Base-by-base conservation (phyloP, 148 eudicot species). In the Chenopodium suecicum region DNA sequence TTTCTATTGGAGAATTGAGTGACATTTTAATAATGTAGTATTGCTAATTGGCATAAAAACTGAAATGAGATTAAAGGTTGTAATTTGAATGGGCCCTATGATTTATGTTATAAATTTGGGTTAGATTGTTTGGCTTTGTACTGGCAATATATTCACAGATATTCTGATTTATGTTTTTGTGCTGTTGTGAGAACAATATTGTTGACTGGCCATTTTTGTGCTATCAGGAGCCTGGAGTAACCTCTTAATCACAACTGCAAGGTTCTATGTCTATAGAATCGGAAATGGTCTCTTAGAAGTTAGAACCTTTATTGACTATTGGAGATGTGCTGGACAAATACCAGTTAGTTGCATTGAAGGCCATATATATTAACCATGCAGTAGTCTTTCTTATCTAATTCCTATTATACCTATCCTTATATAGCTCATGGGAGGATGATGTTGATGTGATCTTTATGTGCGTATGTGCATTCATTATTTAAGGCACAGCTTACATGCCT, bases 271-370 rank as follows among this genome's bases (percentile, higher is more conserved):
- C 92, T 56, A 37, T 84, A 20, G 91, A 1, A 31, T 31, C 32
- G 32, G 89, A 70, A 79, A 75, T 78, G 83, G 80, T 84, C 82
- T 76, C 46, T 73, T 89, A 32, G 98, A 97, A 78, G 93, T 73
- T 89, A 32, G 98, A 97, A 78, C 94, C 93, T 77, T 82, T 90
- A 81, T 76, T 94, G 84, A 85, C 96, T 23, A 93, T 97, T 50
- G 95, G 91, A 78, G 98, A 97, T 65, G 99, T 92, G 54, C 78
- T 97, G 89, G 98, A 94, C 62, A 91, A 96, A 85, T 96, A 94
- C 84, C 93, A 92, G 86, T 69, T 86, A 37, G 84, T 97, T 81
- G 92, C 91, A 23, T 90, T 87, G 89, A 94, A 94, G 99, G 98
- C 92, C 41, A 79, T 73, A 23, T 22, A 54, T 79, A 17, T 62